Conservation (phyloP, 192 early-diverging fungal genomes). For the Coemansia sp. region DNA sequence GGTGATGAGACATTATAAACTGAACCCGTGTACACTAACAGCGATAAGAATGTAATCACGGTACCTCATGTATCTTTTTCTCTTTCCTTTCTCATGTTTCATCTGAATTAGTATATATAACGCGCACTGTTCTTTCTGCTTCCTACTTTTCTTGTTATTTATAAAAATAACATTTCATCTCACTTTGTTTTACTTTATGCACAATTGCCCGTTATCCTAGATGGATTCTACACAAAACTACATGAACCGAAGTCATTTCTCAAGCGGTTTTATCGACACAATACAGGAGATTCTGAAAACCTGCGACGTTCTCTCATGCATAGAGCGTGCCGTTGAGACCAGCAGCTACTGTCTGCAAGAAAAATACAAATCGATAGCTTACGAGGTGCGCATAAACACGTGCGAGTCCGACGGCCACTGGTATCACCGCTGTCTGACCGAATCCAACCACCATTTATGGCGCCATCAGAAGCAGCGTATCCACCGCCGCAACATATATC, state of each 20-base stretch:
- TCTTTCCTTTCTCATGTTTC: too few species aligned
- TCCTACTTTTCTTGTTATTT: too few species aligned
- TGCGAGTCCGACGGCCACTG: constrained; percentile 10
- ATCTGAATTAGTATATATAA: too few species aligned
- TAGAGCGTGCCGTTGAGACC: constrained; percentile 6
- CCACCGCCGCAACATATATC: constrained; percentile 11
- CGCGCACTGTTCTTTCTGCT: too few species aligned
- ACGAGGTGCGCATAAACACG: constrained; percentile 18
- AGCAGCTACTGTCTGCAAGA: constrained; percentile 4
- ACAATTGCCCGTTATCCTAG: too few species aligned
- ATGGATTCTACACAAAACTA: too few species aligned
- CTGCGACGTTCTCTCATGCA: constrained; percentile 10
- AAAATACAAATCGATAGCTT: constrained; percentile 5
- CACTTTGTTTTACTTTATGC: too few species aligned
- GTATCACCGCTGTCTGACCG: constrained; percentile 17
- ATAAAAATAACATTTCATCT: too few species aligned
- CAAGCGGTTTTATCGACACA: constrained; percentile 5
- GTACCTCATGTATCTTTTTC: too few species aligned
- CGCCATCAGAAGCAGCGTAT: neutral
- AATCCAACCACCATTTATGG: constrained; percentile 6
- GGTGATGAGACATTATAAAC: too few species aligned
- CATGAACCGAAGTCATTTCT: constrained; percentile 14
- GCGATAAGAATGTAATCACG: too few species aligned
- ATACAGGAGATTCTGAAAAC: constrained; percentile 1
- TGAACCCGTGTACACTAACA: too few species aligned